These are phyloP conservation scores for Candolleomyces aberdarensis DNA, from an alignment of 768 basidiomycete species.

Conservation along the genomic window DNA sequence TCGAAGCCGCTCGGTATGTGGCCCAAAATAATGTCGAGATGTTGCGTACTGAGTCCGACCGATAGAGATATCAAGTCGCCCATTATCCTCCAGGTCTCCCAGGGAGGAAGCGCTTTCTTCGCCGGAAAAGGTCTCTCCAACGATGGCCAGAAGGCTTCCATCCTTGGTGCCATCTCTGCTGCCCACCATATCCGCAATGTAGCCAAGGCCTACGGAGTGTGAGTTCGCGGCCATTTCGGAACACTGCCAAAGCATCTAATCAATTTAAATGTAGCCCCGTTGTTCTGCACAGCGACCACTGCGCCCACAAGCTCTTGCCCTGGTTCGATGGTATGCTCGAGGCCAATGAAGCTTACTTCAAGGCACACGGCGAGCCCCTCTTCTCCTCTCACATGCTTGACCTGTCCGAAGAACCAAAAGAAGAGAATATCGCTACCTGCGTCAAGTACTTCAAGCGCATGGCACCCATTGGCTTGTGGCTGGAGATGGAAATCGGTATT, in stretches of 20 bases:
- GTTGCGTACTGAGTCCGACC: constrained; percentile 14
- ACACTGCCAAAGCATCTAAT: constrained; percentile 6
- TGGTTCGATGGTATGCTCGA: constrained; percentile 99
- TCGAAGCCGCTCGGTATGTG: constrained; percentile 88
- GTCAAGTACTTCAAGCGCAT: constrained; percentile 94
- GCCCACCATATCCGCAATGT: constrained; percentile 89
- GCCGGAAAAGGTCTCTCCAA: constrained; percentile 96
- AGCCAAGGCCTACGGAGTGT: constrained; percentile 91
- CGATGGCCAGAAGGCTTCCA: constrained; percentile 93
- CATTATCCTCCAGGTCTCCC: constrained; percentile 96
- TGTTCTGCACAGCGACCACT: constrained; percentile 97
- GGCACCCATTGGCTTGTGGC: constrained; percentile 89
- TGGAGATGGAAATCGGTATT: constrained; percentile 99
- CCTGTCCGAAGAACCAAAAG: constrained; percentile 88
- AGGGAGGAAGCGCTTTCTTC: constrained; percentile 94
- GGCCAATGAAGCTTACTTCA: constrained; percentile 92
- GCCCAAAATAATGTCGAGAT: constrained; percentile 2
- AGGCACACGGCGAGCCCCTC: constrained; percentile 79
- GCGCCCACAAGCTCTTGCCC: constrained; percentile 94
- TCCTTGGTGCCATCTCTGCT: constrained; percentile 87
- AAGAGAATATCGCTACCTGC: constrained; percentile 92
- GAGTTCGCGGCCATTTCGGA: constrained; percentile 29
- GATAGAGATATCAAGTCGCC: constrained; percentile 91
- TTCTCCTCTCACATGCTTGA: constrained; percentile 99
- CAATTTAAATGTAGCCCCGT: constrained; percentile 63